phyloP scores from a whole-genome alignment of 2,329 filamentous ascomycete genomes.

The Fusarium sp. region DNA sequence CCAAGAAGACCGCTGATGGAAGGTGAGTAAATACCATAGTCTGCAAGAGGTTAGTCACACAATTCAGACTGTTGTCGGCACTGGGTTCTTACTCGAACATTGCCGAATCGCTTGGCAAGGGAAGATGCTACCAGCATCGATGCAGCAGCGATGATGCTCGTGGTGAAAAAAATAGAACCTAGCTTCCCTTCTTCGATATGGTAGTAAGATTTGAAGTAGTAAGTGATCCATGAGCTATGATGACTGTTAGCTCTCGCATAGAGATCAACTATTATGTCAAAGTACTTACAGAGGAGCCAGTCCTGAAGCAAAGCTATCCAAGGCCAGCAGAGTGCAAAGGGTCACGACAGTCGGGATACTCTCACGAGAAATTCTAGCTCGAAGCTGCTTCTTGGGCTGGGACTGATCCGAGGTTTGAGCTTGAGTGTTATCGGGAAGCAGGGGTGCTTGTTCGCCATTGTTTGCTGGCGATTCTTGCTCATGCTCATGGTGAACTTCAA shows the following conservation, averaged over 20 bases:
- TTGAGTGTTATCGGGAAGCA: conserved; percentile 20
- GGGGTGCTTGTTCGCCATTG: conserved; percentile 40
- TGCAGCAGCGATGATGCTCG: conserved; percentile 60
- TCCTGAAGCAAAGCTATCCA: conserved; percentile 77
- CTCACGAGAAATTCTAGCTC: conserved; percentile 67
- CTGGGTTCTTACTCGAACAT: conserved; percentile 66
- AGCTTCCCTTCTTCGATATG: conserved; percentile 59
- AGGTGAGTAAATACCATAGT: conserved; percentile 82
- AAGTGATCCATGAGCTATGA: conserved; percentile 66
- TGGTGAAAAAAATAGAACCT: conserved; percentile 65
- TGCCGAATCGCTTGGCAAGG: conserved; percentile 64
- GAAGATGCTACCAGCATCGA: conserved; percentile 65
- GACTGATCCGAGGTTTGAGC: not conserved
- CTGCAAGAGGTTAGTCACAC: conserved; percentile 43
- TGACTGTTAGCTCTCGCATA: conserved; percentile 23
- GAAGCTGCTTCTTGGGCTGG: conserved; percentile 43
- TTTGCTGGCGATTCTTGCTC: not conserved
- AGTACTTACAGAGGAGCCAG: conserved; percentile 68
- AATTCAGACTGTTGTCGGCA: accelerated
- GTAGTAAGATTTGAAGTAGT: conserved; percentile 63
- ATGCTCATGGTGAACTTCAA: conserved; percentile 50
- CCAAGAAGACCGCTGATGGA: conserved; percentile 72
- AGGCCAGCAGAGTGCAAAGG: conserved; percentile 72
- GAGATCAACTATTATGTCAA: conserved; percentile 25
- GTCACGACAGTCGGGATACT: conserved; percentile 65